A percentile compares a stretch with the other conserved stretches of the same genome.
These are phyloP conservation scores for Auricularia heimuer DNA, from an alignment of 768 basidiomycete genomes.

Conservation along the genomic window DNA sequence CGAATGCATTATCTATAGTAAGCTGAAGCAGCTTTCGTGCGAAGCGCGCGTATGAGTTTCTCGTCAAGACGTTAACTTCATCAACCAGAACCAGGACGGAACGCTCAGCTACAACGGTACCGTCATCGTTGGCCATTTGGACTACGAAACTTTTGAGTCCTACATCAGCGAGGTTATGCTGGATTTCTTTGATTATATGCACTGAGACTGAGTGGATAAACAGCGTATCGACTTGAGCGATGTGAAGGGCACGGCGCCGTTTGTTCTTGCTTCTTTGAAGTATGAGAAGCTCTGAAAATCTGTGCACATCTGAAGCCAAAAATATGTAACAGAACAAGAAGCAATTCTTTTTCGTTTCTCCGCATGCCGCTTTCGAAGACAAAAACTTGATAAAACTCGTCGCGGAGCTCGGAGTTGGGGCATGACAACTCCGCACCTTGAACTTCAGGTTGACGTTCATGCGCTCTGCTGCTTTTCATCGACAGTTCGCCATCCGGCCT, in stretches of 20 bases:
- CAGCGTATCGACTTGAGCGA: constrained; percentile 31
- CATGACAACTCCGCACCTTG: too few species aligned
- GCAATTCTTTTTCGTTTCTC: too few species aligned
- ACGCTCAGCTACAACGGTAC: constrained; percentile 39
- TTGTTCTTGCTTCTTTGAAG: constrained; percentile 38
- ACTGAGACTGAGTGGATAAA: constrained; percentile 3
- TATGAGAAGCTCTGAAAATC: constrained; percentile 21
- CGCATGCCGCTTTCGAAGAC: too few species aligned
- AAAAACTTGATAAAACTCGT: too few species aligned
- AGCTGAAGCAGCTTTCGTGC: constrained; percentile 8
- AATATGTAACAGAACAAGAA: too few species aligned
- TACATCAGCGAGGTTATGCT: constrained; percentile 24
- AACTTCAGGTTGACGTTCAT: too few species aligned
- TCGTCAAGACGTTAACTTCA: constrained; percentile 26
- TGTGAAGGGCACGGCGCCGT: constrained; percentile 37
- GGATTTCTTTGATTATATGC: constrained; percentile 30
- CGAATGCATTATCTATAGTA: too few species aligned
- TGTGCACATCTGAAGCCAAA: background rate
- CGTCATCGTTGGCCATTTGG: constrained; percentile 24
- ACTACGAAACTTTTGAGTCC: background rate
- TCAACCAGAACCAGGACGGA: constrained; percentile 31
- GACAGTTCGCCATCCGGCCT: too few species aligned
- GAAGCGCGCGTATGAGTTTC: constrained; percentile 34
- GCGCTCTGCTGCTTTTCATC: too few species aligned
- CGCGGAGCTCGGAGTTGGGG: too few species aligned